phyloP scores from a whole-genome alignment of 2,329 filamentous ascomycete genomes.

The Sarocladium kiliense region DNA sequence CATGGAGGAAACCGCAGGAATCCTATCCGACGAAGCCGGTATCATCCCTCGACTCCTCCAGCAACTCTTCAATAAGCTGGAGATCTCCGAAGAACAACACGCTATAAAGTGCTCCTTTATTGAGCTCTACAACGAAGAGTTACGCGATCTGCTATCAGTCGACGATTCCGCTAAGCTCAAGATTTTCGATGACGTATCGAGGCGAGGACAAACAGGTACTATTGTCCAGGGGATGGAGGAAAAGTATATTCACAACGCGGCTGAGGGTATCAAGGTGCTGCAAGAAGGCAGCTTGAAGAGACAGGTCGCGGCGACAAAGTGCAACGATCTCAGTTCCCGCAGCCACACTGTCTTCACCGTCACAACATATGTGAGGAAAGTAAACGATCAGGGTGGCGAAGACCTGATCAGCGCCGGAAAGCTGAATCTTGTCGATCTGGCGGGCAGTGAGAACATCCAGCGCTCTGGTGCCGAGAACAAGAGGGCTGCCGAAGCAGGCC shows the following conservation, averaged over 20 bases:
- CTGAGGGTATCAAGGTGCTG: constrained; percentile 81
- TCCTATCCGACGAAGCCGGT: constrained; percentile 85
- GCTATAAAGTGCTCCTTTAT: constrained; percentile 98
- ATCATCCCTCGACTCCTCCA: constrained; percentile 92
- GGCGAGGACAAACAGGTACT: constrained; percentile 78
- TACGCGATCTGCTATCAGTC: constrained; percentile 77
- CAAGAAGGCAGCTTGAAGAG: constrained; percentile 87
- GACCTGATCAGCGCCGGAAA: constrained; percentile 90
- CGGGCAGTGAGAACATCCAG: constrained; percentile 96
- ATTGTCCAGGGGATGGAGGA: constrained; percentile 98
- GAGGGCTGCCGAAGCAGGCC: constrained; percentile 85
- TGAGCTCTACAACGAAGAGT: constrained; percentile 95
- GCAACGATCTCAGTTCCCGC: constrained; percentile 94
- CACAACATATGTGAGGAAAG: constrained; percentile 82
- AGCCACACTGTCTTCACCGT: constrained; percentile 98
- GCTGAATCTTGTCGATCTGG: constrained; percentile 92
- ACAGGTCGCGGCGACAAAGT: constrained; percentile 99
- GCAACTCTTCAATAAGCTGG: constrained; percentile 79
- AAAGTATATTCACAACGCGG: constrained; percentile 79
- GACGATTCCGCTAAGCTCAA: constrained; percentile 87
- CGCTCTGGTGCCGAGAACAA: constrained; percentile 97
- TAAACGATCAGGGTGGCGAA: constrained; percentile 75
- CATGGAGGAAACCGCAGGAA: constrained; percentile 80
- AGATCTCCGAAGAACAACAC: constrained; percentile 71
- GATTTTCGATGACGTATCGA: constrained; percentile 87